Conservation (phyloP, 2,329 filamentous ascomycete genomes). For the Trichoderma harzianum region DNA sequence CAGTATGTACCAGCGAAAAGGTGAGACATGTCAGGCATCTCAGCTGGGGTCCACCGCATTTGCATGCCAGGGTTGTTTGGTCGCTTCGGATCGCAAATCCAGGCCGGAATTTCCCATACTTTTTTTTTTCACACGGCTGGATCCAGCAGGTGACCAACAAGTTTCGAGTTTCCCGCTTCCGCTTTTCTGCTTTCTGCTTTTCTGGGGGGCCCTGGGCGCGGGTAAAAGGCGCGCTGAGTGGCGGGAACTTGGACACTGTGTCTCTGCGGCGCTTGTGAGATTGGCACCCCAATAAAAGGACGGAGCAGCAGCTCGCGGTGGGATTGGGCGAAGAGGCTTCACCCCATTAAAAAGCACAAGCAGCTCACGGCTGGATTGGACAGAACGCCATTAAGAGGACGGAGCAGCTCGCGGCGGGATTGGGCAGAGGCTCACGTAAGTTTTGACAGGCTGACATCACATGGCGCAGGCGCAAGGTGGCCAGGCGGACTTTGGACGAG, state of each 20-base stretch:
- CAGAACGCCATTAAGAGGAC: not conserved
- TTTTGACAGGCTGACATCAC: constrained; percentile 10
- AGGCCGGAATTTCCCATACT: not conserved
- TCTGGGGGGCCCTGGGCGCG: not conserved
- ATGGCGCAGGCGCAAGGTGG: constrained; percentile 5
- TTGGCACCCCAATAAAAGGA: not conserved
- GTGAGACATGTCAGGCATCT: not conserved
- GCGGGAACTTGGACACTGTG: constrained; percentile 1
- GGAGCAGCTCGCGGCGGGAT: not conserved
- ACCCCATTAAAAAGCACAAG: no score
- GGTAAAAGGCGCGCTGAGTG: not conserved
- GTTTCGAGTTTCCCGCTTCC: not conserved
- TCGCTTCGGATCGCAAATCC: not conserved
- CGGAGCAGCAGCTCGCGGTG: not conserved
- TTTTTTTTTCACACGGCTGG: not conserved
- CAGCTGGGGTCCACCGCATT: not conserved
- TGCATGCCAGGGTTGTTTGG: not conserved
- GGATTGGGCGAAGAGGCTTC: constrained; percentile 1
- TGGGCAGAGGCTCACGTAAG: constrained; percentile 17
- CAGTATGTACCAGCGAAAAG: not conserved
- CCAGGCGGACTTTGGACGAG: not conserved
- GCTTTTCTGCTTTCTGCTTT: not conserved
- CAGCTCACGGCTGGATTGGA: not conserved
- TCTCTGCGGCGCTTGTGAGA: not conserved
- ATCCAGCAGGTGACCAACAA: constrained; percentile 8